Base-by-base conservation (phyloP, 768 basidiomycete species). In the Gyrodon lividus region DNA sequence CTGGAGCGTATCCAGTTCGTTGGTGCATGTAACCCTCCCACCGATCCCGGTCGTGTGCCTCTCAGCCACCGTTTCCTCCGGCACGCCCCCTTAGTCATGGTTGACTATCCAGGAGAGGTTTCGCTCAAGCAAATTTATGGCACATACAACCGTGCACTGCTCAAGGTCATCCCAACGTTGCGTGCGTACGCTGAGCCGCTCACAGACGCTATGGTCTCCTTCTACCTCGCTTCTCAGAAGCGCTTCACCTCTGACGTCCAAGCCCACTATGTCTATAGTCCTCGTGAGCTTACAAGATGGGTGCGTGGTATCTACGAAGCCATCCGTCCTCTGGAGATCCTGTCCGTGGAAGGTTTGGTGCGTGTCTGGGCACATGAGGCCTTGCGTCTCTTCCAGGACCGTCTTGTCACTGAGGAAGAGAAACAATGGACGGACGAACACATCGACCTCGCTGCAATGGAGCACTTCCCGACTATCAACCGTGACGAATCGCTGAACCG, bases 1-100 rank as follows among this genome's bases (percentile, higher is more conserved):
- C 77, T 99, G 46, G 97, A 98, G 68, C 84, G 97, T n/a, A 98
- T 99, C 54, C 97, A 99, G 69, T 98, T 99, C 65, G 97, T 99
- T 40, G 97, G 97, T 43, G 97, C 97, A 45, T 99, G 97, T 71
- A 99, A 99, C 66, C 97, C 97, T 22, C 97, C 97, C 3, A 98
- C 97, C 16, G 97, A 99, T 73, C 95, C 97, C 41, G 97, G 97
- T 51, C 93, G 97, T 69, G 95, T 98, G n/a, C 95, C 96, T 28
- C 85, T 99, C 52, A 95, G 84, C 54, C 94, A 97, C 68, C 86
- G 97, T 52, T 99, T 99, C 84, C 79, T 99, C 41, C 89, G 97
- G 9, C 97, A 98, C 69, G 94, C 96, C 0, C 97, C 97, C 0
- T 77, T 99, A 20, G 81, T 99, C 64, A 98, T 98, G 96, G 97